Percentiles rank a stretch among this genome's conserved stretches.
Conservation (phyloP, 2,329 filamentous ascomycete species). For the Pyrenophora tritici-repentis region DNA sequence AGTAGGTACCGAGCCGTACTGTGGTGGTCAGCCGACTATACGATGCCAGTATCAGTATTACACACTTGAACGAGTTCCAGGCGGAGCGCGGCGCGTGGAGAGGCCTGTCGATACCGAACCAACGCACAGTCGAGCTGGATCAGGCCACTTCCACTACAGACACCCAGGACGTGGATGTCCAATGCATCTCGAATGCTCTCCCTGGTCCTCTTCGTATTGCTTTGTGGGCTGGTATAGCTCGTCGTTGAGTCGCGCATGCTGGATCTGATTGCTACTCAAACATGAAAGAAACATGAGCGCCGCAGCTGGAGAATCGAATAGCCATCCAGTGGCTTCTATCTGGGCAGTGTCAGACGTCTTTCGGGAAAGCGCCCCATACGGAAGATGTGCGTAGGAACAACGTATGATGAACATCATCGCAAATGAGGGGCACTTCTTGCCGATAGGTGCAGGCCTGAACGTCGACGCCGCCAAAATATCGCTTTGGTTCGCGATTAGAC, state of each 20-base stretch:
- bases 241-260: constrained; percentile 22
- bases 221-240: constrained; percentile 2
- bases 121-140: constrained; percentile 64
- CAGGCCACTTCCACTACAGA: constrained; percentile 61
- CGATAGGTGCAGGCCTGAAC: neutral
- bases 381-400: neutral
- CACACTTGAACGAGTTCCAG: constrained; percentile 56
- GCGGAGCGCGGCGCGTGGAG: constrained; percentile 58
- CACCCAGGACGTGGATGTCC: constrained; percentile 59
- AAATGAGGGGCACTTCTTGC: neutral
- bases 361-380: constrained; percentile 1
- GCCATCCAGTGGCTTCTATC: neutral
- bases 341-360: neutral
- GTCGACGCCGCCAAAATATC: neutral
- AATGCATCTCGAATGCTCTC: constrained; percentile 32
- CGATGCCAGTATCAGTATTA: neutral
- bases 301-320: neutral
- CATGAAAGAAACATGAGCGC: neutral
- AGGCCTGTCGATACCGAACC: constrained; percentile 61
- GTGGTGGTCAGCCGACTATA: constrained; percentile 10
- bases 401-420: neutral
- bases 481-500: neutral
- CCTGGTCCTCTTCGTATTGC: neutral
- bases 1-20: constrained; percentile 62
- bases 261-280: neutral